Percentiles rank a stretch among this genome's conserved stretches.
These are phyloP conservation scores for Breviolum minutum DNA, from an alignment of 73 alveolate genomes.

Conservation along the genomic window DNA sequence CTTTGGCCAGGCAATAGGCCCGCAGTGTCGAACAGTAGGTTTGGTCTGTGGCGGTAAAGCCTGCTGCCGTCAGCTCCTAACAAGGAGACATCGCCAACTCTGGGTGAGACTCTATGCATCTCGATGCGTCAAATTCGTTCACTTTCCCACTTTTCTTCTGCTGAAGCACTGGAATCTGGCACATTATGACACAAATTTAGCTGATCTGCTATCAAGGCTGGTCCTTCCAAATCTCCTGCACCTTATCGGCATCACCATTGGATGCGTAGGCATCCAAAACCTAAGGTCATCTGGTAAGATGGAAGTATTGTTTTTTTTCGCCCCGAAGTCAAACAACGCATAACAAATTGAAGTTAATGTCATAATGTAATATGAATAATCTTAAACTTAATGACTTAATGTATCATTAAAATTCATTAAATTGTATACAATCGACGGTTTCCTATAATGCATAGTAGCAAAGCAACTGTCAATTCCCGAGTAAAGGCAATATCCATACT, in stretches of 20 bases:
- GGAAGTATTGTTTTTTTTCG: too few relatives aligned
- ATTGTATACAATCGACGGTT: too few relatives aligned
- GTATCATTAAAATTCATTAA: too few relatives aligned
- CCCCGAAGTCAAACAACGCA: neutral
- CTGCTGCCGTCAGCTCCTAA: constrained; percentile 35
- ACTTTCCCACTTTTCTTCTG: neutral
- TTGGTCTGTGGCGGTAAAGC: constrained; percentile 11
- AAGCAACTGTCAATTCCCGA: too few relatives aligned
- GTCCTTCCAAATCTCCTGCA: constrained; percentile 82
- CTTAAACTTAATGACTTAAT: too few relatives aligned
- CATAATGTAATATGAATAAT: too few relatives aligned
- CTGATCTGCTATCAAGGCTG: neutral
- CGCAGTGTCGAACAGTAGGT: constrained; percentile 51
- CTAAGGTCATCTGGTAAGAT: neutral
- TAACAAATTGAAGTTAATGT: neutral
- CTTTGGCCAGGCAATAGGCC: constrained; percentile 31
- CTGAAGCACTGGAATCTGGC: too few relatives aligned
- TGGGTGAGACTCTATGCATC: neutral
- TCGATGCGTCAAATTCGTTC: neutral
- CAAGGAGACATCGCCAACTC: neutral
- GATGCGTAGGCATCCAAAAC: constrained; percentile 53
- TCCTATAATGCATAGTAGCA: too few relatives aligned
- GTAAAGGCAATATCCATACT: too few relatives aligned
- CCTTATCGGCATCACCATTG: constrained; percentile 19
- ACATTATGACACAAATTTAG: neutral